These are phyloP conservation scores for Fusarium metavorans DNA, from an alignment of 2,329 filamentous ascomycete genomes.

Conservation along the genomic window DNA sequence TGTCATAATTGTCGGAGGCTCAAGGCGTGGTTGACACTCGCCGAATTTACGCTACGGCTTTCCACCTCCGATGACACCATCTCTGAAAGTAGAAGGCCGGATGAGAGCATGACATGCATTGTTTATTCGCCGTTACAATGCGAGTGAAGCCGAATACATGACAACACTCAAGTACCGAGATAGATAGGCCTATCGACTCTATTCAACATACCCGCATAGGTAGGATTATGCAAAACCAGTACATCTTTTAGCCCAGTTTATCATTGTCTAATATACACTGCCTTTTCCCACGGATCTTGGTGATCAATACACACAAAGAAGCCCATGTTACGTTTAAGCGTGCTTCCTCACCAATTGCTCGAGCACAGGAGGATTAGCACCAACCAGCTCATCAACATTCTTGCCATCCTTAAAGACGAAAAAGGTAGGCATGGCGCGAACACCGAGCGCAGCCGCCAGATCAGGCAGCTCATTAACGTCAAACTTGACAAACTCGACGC, in stretches of 20 bases:
- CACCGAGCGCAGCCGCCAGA: conserved; percentile 79
- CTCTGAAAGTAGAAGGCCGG: conserved; percentile 28
- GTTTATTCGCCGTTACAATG: neutral
- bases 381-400: conserved; percentile 79
- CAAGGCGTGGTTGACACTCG: conserved; percentile 32
- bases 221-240: neutral
- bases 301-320: neutral
- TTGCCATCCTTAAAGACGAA: conserved; percentile 83
- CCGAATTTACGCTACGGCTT: conserved; percentile 13
- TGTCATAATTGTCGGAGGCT: conserved; percentile 4
- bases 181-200: neutral
- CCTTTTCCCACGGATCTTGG: neutral
- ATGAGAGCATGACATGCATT: conserved; percentile 7
- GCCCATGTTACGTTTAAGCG: neutral
- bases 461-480: conserved; percentile 87
- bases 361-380: conserved; percentile 74
- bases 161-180: neutral
- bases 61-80: conserved; percentile 15
- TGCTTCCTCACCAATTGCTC: conserved; percentile 33
- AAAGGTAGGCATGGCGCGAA: conserved; percentile 96
- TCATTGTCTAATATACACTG: conserved; percentile 24
- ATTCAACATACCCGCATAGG: neutral
- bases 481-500: conserved; percentile 84
- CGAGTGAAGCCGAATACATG: neutral
- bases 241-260: neutral